These are phyloP conservation scores for Leishmania tarentolae DNA, from an alignment of 208 protist genomes.

Conservation along the genomic window DNA sequence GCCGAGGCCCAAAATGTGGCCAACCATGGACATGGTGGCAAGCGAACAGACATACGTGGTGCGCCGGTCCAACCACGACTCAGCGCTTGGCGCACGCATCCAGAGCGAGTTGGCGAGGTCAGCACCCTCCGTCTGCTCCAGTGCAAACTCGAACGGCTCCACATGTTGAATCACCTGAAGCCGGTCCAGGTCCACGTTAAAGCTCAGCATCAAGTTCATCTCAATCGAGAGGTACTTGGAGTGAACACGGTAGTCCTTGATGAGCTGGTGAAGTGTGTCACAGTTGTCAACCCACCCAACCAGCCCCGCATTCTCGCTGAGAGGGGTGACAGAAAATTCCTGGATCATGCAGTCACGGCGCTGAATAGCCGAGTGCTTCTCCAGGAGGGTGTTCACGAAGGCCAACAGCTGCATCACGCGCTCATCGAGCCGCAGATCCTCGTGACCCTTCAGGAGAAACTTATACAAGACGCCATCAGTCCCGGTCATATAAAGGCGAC, in stretches of 20 bases:
- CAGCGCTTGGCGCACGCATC: slow-evolving; percentile 96
- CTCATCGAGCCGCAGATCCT: slow-evolving; percentile 99
- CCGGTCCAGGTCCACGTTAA: slow-evolving; percentile 93
- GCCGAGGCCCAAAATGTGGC: slow-evolving; percentile 98
- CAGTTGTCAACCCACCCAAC: slow-evolving; percentile 99
- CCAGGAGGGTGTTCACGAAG: slow-evolving; percentile 99
- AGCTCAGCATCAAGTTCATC: slow-evolving; percentile 87
- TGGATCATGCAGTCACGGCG: slow-evolving; percentile 90
- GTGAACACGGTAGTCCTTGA: slow-evolving; percentile 86
- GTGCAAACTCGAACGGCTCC: slow-evolving; percentile 97
- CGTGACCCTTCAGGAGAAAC: slow-evolving; percentile 99
- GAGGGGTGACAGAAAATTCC: slow-evolving; percentile 98
- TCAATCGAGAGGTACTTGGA: slow-evolving; percentile 93
- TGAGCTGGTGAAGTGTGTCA: slow-evolving; percentile 94
- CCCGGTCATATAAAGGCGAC: slow-evolving; percentile 96
- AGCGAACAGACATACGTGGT: slow-evolving; percentile 99
- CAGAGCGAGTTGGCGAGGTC: slow-evolving; percentile 97
- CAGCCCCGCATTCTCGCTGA: slow-evolving; percentile 99
- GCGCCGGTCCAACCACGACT: slow-evolving; percentile 98
- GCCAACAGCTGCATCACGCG: slow-evolving; percentile 99
- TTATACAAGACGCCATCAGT: slow-evolving; percentile 96
- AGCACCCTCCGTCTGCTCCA: slow-evolving; percentile 95
- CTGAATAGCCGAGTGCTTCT: slow-evolving; percentile 92
- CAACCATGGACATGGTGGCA: slow-evolving; percentile 99
- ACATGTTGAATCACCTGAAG: slow-evolving; percentile 98